Conservation (phyloP, 495 filamentous ascomycete genomes). For the Astrothelium macrocarpum region DNA sequence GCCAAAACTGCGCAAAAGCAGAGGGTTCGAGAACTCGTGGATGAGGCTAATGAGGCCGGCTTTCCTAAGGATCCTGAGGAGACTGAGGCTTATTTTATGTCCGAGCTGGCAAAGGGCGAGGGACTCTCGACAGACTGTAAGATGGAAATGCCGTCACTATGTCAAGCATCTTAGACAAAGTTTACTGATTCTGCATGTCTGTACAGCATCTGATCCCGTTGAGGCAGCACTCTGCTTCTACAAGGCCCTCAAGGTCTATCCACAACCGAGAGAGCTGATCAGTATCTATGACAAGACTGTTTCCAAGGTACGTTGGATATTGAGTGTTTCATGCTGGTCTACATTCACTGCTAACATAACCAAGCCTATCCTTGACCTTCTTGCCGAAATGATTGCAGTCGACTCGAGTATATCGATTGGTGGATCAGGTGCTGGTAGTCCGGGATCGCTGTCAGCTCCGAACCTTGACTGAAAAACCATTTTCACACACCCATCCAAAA, state of each 20-base stretch:
- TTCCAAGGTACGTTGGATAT: slow-evolving; percentile 52
- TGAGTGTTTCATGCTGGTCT: not conserved
- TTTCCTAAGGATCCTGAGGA: slow-evolving; percentile 87
- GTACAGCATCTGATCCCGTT: slow-evolving; percentile 56
- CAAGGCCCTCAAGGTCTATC: slow-evolving; percentile 97
- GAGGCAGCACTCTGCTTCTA: slow-evolving; percentile 93
- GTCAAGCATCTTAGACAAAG: not conserved
- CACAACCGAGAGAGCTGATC: slow-evolving; percentile 83
- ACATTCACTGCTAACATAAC: slow-evolving; percentile 16
- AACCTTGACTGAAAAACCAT: not conserved
- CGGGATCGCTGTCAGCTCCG: not conserved
- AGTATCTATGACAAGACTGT: slow-evolving; percentile 97
- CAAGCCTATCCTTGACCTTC: slow-evolving; percentile 81
- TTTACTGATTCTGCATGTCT: slow-evolving; percentile 6
- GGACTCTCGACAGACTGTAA: slow-evolving; percentile 35
- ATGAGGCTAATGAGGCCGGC: slow-evolving; percentile 74
- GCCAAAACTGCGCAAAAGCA: slow-evolving; percentile 59
- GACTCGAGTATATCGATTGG: slow-evolving; percentile 64
- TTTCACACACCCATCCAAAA: not conserved
- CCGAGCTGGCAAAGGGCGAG: slow-evolving; percentile 82
- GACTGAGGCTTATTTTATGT: slow-evolving; percentile 90
- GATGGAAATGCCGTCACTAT: slow-evolving; percentile 14
- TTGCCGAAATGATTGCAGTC: slow-evolving; percentile 95
- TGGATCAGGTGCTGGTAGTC: slow-evolving; percentile 14
- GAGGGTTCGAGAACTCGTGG: slow-evolving; percentile 58